Conservation (phyloP, 306 rosid genomes). For the Purshia tridentata region DNA sequence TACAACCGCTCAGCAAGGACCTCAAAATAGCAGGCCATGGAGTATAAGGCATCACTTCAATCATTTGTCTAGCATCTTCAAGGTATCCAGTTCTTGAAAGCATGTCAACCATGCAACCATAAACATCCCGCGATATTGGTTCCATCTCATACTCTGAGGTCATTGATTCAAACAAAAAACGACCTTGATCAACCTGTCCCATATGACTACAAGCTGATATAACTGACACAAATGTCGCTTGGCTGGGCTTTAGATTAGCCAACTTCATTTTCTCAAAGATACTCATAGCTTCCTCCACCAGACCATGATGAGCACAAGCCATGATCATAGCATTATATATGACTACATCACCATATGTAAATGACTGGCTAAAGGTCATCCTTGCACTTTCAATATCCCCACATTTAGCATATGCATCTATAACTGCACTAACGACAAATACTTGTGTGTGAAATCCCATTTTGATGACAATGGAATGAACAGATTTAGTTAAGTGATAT, state of each 20-base stretch:
- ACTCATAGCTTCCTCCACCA: conserved; percentile 37
- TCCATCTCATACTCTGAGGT: conserved; percentile 30
- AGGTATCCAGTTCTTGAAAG: conserved; percentile 51
- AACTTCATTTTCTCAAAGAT: conserved; percentile 44
- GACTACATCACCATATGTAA: conserved; percentile 38
- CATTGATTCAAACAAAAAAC: conserved; percentile 38
- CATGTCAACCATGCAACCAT: conserved; percentile 59
- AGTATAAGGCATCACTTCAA: conserved; percentile 51
- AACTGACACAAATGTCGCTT: conserved; percentile 50
- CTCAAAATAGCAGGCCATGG: conserved; percentile 62
- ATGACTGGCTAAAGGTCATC: conserved; percentile 32
- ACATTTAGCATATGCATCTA: conserved; percentile 63
- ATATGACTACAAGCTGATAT: conserved; percentile 55
- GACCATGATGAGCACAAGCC: conserved; percentile 57
- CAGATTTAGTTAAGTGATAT: conserved; percentile 36
- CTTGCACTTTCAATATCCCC: conserved; percentile 46
- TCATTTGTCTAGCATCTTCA: conserved; percentile 37
- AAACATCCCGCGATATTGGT: conserved; percentile 38
- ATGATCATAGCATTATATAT: conserved; percentile 52
- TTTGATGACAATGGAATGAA: conserved; percentile 43
- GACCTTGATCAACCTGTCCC: conserved; percentile 49
- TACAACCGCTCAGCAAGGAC: conserved; percentile 58
- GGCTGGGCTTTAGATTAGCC: conserved; percentile 43
- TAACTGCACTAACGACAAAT: conserved; percentile 51
- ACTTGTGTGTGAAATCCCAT: conserved; percentile 44